phyloP scores from a whole-genome alignment of 768 basidiomycete species.

The Harrya chromipes region DNA sequence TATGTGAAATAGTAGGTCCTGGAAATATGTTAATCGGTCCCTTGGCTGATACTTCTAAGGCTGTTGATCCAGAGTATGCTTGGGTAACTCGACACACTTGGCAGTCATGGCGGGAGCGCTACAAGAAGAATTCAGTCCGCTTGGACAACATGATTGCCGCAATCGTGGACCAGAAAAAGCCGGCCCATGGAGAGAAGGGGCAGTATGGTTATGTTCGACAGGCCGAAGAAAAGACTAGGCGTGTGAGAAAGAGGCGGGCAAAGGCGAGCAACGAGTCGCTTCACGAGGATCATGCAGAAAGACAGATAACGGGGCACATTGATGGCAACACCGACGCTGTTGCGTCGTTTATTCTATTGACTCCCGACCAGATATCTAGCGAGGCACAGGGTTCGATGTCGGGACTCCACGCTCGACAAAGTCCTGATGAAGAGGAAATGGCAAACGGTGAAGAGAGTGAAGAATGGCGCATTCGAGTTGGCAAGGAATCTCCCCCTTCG shows the following conservation, averaged over 20 bases:
- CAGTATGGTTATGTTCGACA: slow-evolving; percentile 81
- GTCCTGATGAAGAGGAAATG: slow-evolving; percentile 64
- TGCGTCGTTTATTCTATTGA: slow-evolving; percentile 26
- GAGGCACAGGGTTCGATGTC: slow-evolving; percentile 30
- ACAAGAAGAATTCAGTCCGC: slow-evolving; percentile 76
- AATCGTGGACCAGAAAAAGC: slow-evolving; percentile 70
- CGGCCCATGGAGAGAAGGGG: slow-evolving; percentile 69
- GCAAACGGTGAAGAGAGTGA: slow-evolving; percentile 52
- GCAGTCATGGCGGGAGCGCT: slow-evolving; percentile 88
- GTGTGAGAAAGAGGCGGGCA: slow-evolving; percentile 46
- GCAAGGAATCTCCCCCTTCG: slow-evolving; percentile 57
- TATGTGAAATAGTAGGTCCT: slow-evolving; percentile 61
- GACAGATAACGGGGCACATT: slow-evolving; percentile 10
- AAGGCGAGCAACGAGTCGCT: slow-evolving; percentile 30
- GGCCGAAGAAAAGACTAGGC: slow-evolving; percentile 65
- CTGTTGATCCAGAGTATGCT: slow-evolving; percentile 63
- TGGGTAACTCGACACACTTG: slow-evolving; percentile 85
- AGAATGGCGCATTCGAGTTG: slow-evolving; percentile 67
- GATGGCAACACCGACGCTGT: slow-evolving; percentile 6
- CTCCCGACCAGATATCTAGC: slow-evolving; percentile 19
- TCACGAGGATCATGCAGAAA: slow-evolving; percentile 21
- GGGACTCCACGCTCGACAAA: slow-evolving; percentile 31
- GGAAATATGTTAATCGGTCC: neutral
- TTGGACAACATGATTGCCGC: slow-evolving; percentile 61
- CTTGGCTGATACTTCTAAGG: slow-evolving; percentile 35